Evolutionary conservation across 805 yeast genomes (phyloP).

Genomic region (Candida krabiensis): DNA sequence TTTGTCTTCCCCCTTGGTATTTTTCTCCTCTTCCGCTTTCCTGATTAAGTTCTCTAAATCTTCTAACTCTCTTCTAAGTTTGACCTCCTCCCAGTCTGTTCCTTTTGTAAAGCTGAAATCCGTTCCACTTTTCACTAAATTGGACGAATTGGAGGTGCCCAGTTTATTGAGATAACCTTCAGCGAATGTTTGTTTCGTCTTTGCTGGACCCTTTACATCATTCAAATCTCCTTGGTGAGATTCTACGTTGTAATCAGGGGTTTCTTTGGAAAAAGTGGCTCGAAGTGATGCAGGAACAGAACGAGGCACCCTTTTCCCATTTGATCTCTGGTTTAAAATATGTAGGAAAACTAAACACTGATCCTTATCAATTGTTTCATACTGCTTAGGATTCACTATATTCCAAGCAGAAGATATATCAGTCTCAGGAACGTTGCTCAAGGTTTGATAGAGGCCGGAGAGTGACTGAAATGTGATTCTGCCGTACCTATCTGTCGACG

Average conservation of each 20-base stretch:
- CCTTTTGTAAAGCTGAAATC: constrained; percentile 72
- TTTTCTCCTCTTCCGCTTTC: constrained; percentile 52
- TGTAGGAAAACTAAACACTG: constrained; percentile 88
- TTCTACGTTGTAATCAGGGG: constrained; percentile 67
- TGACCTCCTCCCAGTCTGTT: constrained; percentile 92
- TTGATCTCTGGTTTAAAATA: constrained; percentile 81
- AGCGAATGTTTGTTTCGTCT: constrained; percentile 46
- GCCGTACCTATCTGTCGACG: constrained; percentile 77
- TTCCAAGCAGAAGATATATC: constrained; percentile 94
- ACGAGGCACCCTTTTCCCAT: constrained; percentile 80
- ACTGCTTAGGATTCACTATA: constrained; percentile 85
- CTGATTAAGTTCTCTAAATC: constrained; percentile 68
- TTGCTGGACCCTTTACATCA: constrained; percentile 21
- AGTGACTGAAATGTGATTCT: constrained; percentile 74
- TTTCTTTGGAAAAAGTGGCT: constrained; percentile 87
- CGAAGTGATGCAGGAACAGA: constrained; percentile 92
- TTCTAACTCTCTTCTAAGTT: constrained; percentile 73
- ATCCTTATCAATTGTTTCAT: constrained; percentile 88
- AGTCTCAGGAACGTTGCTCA: constrained; percentile 72
- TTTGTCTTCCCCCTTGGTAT: constrained; percentile 31
- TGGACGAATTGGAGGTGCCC: constrained; percentile 45
- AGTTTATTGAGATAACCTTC: constrained; percentile 54
- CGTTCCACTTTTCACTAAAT: constrained; percentile 46
- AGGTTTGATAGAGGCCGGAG: constrained; percentile 63
- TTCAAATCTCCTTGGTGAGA: constrained; percentile 48